Base-by-base conservation (phyloP, 2,329 filamentous ascomycete genomes). In the Exophiala lecanii-corni region DNA sequence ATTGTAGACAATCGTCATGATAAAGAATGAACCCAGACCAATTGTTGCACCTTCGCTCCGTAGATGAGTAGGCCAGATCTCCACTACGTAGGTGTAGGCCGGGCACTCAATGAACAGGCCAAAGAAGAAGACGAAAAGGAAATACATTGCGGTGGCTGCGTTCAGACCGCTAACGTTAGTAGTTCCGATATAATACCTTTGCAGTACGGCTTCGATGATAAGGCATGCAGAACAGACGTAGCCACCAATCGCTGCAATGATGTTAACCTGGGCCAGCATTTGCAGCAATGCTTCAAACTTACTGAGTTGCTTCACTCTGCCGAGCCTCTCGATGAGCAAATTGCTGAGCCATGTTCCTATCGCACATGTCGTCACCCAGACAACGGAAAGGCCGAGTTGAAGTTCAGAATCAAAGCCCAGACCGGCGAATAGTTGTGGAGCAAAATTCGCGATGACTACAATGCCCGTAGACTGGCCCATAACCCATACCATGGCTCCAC, bases 81-180 rank as follows among this genome's bases (percentile, higher is more conserved):
- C 47, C 7, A 32, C 37, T n/a, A 41, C 33, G 40, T 43, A 50
- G n/a, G 33, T 39, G 26, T 40, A 41, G 20, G 39, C 44, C 9
- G 39, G 34, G 16, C 41, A 37, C 13, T 47, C 43, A 10, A 50
- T 40, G 5, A 42, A 28, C 20, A 63, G 67, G 28, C 59, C 61
- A 60, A 64, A 69, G 53, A 61, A 67, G 42, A 62, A 51, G 31
- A 64, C 61, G 43, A 60, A 66, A 45, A 66, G 57, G 51, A 63
- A 67, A 28, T 63, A 56, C 52, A 67, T 66, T 40, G 67, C 65
- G 0, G 67, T 59, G 3, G 59, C 62, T 3, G 60, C 64, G 15
- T 58, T 55, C 6, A 62, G 56, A 6, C 59, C 54, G 2, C 43
- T 47, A 36, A n/a, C 13, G 43, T 66, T 64, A 9, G 47, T 53